phyloP scores from a whole-genome alignment of 257 asterid species.

The Solanum bulbocastanum region DNA sequence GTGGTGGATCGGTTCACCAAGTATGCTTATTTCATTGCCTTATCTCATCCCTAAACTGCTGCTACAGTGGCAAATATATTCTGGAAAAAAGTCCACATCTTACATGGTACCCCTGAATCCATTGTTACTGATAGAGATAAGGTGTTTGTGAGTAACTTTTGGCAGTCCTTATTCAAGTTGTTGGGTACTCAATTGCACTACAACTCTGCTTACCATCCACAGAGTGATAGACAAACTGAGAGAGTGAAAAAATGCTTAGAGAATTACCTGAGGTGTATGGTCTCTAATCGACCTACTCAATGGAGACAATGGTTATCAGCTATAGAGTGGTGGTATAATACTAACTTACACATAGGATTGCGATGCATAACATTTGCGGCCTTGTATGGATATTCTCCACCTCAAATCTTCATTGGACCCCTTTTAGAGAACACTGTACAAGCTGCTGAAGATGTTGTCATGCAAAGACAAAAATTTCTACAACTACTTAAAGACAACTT shows the following conservation, averaged over 20 bases:
- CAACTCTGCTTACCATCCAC: neutral
- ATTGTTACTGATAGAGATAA: neutral
- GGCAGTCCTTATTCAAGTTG: neutral
- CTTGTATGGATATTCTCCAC: too few relatives aligned
- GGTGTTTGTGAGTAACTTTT: neutral
- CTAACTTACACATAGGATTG: neutral
- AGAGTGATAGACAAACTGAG: neutral
- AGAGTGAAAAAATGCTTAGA: neutral
- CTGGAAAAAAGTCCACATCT: neutral
- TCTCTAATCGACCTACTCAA: neutral
- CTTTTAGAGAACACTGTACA: neutral
- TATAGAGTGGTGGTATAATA: neutral
- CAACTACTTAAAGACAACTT: neutral
- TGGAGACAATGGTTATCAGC: neutral
- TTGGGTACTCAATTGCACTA: neutral
- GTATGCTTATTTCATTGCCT: neutral
- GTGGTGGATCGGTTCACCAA: neutral
- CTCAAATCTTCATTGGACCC: too few relatives aligned
- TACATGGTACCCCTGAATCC: neutral
- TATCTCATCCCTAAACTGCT: neutral
- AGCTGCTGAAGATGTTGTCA: neutral
- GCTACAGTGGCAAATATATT: neutral
- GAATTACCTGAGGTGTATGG: neutral
- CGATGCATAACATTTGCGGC: too few relatives aligned
- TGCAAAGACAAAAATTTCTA: neutral